Evolutionary conservation across 495 filamentous ascomycete genomes (phyloP).

Genomic region (Aspergillus homomorphus): DNA sequence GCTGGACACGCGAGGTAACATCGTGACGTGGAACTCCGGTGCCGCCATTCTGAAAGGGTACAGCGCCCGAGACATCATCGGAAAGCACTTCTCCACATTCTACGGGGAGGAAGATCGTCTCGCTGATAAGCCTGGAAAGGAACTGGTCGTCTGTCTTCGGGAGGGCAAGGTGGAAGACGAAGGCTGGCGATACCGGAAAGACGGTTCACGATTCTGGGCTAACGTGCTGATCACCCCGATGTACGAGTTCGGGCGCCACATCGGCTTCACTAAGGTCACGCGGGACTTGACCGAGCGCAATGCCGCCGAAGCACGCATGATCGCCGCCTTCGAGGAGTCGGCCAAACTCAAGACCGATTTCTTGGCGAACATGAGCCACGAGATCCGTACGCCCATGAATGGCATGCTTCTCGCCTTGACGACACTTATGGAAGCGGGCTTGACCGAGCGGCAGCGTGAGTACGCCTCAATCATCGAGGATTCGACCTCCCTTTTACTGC

Average conservation of each 20-base stretch:
- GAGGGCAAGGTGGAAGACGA: slow-evolving; percentile 63
- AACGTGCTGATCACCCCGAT: slow-evolving; percentile 64
- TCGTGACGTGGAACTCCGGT: slow-evolving; percentile 62
- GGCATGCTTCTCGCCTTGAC: slow-evolving; percentile 76
- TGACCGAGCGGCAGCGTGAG: slow-evolving; percentile 67
- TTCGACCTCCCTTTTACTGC: slow-evolving; percentile 76
- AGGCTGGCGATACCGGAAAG: slow-evolving; percentile 62
- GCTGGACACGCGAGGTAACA: slow-evolving; percentile 54
- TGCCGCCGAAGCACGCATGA: slow-evolving; percentile 53
- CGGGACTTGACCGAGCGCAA: slow-evolving; percentile 62
- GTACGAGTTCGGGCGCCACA: slow-evolving; percentile 53
- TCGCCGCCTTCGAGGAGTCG: slow-evolving; percentile 63
- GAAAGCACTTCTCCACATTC: slow-evolving; percentile 61
- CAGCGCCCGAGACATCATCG: slow-evolving; percentile 53
- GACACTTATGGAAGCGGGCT: slow-evolving; percentile 61
- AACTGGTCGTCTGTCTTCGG: slow-evolving; percentile 55
- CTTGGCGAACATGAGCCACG: slow-evolving; percentile 82
- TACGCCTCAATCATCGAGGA: slow-evolving; percentile 75
- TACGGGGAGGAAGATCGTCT: slow-evolving; percentile 55
- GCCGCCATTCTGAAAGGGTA: slow-evolving; percentile 61
- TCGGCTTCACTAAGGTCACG: slow-evolving; percentile 65
- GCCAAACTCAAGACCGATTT: slow-evolving; percentile 65
- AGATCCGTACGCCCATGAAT: slow-evolving; percentile 77
- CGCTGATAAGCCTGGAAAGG: slow-evolving; percentile 52
- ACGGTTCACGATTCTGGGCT: slow-evolving; percentile 63